Percentiles rank a stretch among this genome's conserved stretches.
These are phyloP conservation scores for Penicillium sp. DNA, from an alignment of 2,329 filamentous ascomycete genomes.

Conservation along the genomic window DNA sequence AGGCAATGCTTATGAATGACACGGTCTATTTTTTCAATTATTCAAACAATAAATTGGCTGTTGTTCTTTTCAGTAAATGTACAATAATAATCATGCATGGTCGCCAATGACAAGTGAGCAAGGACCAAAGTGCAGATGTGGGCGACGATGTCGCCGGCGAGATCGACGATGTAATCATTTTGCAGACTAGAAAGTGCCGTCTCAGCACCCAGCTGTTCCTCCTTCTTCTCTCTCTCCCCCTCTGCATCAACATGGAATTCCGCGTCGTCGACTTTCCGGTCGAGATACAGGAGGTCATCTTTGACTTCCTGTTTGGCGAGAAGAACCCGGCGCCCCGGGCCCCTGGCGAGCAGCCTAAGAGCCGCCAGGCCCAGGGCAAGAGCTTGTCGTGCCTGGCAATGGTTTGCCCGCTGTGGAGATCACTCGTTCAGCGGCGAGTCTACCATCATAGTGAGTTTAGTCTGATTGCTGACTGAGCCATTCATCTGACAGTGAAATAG, in stretches of 20 bases:
- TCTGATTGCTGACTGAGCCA: not conserved
- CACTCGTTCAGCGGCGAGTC: constrained; percentile 68
- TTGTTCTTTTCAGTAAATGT: no score
- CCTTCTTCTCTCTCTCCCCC: no score
- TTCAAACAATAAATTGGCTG: no score
- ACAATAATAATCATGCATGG: no score
- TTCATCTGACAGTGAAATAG: constrained; percentile 22
- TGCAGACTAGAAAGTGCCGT: no score
- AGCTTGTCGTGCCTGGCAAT: constrained; percentile 68
- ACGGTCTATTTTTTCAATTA: no score
- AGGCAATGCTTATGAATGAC: no score
- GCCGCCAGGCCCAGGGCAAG: constrained; percentile 67
- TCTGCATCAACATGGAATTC: not conserved
- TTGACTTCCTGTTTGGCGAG: constrained; percentile 71
- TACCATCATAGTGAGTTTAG: constrained; percentile 62
- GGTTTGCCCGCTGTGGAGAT: constrained; percentile 61
- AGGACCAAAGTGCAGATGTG: no score
- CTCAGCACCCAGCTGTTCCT: no score
- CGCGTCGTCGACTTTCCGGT: constrained; percentile 54
- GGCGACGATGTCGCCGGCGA: no score
- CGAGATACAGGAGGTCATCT: constrained; percentile 71
- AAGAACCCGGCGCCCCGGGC: constrained; percentile 60
- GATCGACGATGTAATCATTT: no score
- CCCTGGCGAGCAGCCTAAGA: constrained; percentile 63
- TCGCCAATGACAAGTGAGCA: no score